Evolutionary conservation across 2,329 filamentous ascomycete genomes (phyloP).

Genomic region (Dactylellina cionopaga): DNA sequence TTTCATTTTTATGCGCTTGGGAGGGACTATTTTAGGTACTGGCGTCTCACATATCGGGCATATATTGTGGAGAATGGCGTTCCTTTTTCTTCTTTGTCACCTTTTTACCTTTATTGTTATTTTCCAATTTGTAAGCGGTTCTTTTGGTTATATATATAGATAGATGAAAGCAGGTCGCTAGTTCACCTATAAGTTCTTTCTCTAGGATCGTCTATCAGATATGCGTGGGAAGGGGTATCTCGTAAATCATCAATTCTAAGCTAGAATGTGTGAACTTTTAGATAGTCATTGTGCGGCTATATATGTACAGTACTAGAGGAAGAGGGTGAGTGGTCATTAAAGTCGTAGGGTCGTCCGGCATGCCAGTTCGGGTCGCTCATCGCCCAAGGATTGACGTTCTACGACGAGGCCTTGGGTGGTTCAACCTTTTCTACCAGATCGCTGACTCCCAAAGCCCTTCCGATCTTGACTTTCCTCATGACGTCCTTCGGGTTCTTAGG

Average conservation of each 20-base stretch:
- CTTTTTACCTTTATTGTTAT: no score
- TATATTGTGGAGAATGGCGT: conserved; percentile 27
- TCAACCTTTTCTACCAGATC: conserved; percentile 55
- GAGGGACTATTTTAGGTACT: conserved; percentile 3
- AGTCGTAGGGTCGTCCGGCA: neutral
- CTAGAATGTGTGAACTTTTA: no score
- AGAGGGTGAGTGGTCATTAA: no score
- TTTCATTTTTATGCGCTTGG: neutral
- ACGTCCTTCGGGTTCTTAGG: conserved; percentile 61
- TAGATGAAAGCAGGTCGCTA: no score
- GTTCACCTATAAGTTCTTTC: no score
- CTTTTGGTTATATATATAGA: no score
- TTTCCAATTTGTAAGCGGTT: no score
- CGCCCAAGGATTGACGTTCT: neutral
- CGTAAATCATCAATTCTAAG: no score
- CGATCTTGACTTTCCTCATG: conserved; percentile 70
- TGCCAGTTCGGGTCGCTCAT: neutral
- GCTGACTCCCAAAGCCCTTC: conserved; percentile 55
- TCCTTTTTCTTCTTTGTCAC: no score
- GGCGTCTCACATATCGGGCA: neutral
- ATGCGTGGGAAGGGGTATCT: no score
- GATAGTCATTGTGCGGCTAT: neutral
- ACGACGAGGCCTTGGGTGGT: conserved; percentile 36
- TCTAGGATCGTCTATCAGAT: no score
- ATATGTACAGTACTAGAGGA: neutral